A percentile compares a stretch with the other conserved stretches of the same genome.
phyloP scores from a whole-genome alignment of 208 protist species.

The Trypanosoma boissoni region DNA sequence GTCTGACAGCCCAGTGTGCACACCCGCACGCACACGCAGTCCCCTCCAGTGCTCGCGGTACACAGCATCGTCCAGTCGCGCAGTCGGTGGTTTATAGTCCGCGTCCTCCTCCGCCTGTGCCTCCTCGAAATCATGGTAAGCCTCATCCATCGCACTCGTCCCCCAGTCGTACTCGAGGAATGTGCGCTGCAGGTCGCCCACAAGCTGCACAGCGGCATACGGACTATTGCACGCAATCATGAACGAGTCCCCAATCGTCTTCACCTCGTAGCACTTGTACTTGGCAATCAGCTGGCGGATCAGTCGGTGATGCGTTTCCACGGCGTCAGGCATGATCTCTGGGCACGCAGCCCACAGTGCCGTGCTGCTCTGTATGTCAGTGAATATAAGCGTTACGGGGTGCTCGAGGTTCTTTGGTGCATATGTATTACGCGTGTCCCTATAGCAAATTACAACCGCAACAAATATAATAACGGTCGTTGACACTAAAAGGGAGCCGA shows the following conservation, averaged over 20 bases:
- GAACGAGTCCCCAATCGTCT: constrained; percentile 79
- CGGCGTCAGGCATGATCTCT: constrained; percentile 47
- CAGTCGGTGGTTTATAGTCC: constrained; percentile 22
- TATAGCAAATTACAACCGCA: constrained; percentile 13
- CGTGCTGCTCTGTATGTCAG: constrained; percentile 71
- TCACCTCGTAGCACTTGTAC: constrained; percentile 75
- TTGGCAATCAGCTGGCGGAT: constrained; percentile 47
- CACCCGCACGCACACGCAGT: constrained; percentile 51
- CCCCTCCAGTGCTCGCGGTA: constrained; percentile 37
- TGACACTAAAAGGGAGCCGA: background rate
- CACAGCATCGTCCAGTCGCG: constrained; percentile 25
- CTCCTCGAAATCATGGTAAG: constrained; percentile 40
- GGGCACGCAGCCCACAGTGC: constrained; percentile 57
- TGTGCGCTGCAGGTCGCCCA: constrained; percentile 39
- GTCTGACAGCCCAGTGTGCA: constrained; percentile 69
- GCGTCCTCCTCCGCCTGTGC: constrained; percentile 9
- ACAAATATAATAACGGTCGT: background rate
- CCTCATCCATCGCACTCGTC: constrained; percentile 27
- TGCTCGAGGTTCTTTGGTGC: constrained; percentile 31
- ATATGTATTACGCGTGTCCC: constrained; percentile 23
- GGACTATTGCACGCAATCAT: constrained; percentile 65
- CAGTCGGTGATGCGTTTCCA: constrained; percentile 51
- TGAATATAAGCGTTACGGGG: constrained; percentile 61
- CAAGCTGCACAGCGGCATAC: constrained; percentile 32
- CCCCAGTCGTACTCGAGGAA: constrained; percentile 51